phyloP scores from a whole-genome alignment of 257 asterid genomes.

The Jacaranda copaia region DNA sequence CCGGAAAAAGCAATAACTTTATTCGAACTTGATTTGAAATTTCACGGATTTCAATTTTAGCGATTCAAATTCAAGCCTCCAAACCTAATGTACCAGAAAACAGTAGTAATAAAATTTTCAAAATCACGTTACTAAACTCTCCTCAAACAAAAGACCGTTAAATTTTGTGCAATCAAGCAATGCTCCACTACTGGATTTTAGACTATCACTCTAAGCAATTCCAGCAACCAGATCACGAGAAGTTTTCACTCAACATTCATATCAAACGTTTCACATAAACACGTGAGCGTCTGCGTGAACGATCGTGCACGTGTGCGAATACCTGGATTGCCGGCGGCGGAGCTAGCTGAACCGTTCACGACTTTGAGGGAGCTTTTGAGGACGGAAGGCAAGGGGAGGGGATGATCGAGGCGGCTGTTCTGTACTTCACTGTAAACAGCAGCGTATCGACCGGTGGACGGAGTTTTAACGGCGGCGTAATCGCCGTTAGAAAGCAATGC shows the following conservation, averaged over 20 bases:
- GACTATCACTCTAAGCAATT: conserved; percentile 11
- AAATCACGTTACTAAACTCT: conserved; percentile 20
- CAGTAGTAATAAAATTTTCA: conserved; percentile 3
- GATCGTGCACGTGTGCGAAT: neutral
- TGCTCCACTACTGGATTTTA: neutral
- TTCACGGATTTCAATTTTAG: conserved; percentile 22
- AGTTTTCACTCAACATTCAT: neutral
- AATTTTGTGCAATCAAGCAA: conserved; percentile 7
- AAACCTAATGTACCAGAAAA: conserved; percentile 16
- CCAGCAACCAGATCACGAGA: conserved; percentile 40
- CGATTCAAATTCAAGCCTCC: conserved; percentile 29
- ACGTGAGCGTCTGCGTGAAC: neutral
- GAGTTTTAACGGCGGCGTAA: conserved; percentile 39
- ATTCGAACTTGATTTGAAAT: neutral
- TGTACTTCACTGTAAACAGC: conserved; percentile 91
- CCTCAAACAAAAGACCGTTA: conserved; percentile 15
- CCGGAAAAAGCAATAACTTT: neutral
- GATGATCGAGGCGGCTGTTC: conserved; percentile 82
- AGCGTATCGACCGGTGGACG: conserved; percentile 57
- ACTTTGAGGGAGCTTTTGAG: conserved; percentile 69
- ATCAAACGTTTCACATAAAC: neutral
- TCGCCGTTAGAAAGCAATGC: conserved; percentile 51
- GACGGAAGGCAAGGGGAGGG: conserved; percentile 91
- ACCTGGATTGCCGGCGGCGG: conserved; percentile 99
- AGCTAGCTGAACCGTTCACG: conserved; percentile 85